phyloP scores from a whole-genome alignment of 305 asterid species.

The Solanum hybrid region DNA sequence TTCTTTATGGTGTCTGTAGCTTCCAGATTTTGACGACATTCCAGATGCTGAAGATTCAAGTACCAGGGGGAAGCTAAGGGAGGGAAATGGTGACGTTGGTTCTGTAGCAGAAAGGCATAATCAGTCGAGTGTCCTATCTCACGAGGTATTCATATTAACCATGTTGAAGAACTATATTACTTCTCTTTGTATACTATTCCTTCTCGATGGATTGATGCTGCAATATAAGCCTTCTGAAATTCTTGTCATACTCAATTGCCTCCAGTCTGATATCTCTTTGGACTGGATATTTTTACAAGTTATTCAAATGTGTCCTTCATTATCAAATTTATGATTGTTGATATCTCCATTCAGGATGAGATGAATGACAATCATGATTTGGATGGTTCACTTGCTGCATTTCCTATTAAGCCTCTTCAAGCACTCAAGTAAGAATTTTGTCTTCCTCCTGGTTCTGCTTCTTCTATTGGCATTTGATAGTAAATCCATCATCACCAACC shows the following conservation, averaged over 20 bases:
- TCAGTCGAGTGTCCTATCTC: constrained; percentile 31
- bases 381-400: constrained; percentile 68
- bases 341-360: constrained; percentile 36
- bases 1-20: constrained; percentile 36
- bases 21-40: constrained; percentile 54
- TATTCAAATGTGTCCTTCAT: background rate
- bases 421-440: constrained; percentile 63
- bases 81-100: constrained; percentile 32
- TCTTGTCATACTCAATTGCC: background rate
- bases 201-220: background rate
- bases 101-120: constrained; percentile 32
- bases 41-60: constrained; percentile 46
- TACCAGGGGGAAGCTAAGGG: constrained; percentile 30
- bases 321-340: constrained; percentile 1
- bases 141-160: constrained; percentile 35
- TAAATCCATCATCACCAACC: background rate
- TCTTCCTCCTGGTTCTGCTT: background rate
- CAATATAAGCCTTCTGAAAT: background rate
- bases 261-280: background rate
- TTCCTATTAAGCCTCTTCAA: constrained; percentile 83
- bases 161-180: background rate
- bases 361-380: constrained; percentile 49
- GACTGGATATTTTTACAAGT: background rate
- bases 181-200: background rate
- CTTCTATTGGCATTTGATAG: background rate